These are phyloP conservation scores for Wickerhamiella kurtzmanii DNA, from an alignment of 805 yeast genomes.

Conservation along the genomic window DNA sequence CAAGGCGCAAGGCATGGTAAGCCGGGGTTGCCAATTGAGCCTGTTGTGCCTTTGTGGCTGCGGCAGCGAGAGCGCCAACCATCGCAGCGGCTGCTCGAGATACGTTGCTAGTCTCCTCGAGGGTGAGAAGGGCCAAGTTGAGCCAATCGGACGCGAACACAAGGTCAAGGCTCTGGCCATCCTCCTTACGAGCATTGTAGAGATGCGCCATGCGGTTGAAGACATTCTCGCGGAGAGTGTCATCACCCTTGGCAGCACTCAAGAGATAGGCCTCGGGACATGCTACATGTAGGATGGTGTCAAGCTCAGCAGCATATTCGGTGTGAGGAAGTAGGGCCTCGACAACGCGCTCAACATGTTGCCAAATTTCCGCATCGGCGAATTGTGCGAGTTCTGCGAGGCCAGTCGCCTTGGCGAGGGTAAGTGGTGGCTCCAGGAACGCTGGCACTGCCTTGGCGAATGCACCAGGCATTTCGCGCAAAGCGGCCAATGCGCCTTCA, in stretches of 20 bases:
- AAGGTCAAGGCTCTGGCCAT: slow-evolving; percentile 32
- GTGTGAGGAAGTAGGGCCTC: slow-evolving; percentile 42
- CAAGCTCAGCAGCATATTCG: slow-evolving; percentile 33
- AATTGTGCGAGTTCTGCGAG: slow-evolving; percentile 17
- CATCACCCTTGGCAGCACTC: slow-evolving; percentile 64
- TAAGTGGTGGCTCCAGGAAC: slow-evolving; percentile 70
- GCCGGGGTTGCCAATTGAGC: slow-evolving; percentile 75
- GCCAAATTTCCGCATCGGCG: slow-evolving; percentile 26
- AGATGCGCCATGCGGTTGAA: slow-evolving; percentile 57
- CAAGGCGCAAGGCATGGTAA: slow-evolving; percentile 47
- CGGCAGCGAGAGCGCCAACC: slow-evolving; percentile 50
- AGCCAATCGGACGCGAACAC: slow-evolving; percentile 66
- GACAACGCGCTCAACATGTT: slow-evolving; percentile 55
- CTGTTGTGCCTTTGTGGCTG: slow-evolving; percentile 60
- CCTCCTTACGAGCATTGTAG: slow-evolving; percentile 39
- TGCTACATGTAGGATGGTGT: slow-evolving; percentile 52
- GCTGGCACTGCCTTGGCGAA: slow-evolving; percentile 90
- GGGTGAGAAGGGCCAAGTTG: slow-evolving; percentile 48
- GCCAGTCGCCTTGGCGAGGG: slow-evolving; percentile 62
- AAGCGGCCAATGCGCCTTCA: slow-evolving; percentile 62
- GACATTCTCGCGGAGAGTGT: slow-evolving; percentile 33
- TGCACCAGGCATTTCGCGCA: slow-evolving; percentile 82
- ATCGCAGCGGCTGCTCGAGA: slow-evolving; percentile 56
- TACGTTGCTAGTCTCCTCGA: slow-evolving; percentile 50
- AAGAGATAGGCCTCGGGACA: slow-evolving; percentile 41